Base-by-base conservation (phyloP, 2,329 filamentous ascomycete species). In the Teratosphaeria gauchensis region DNA sequence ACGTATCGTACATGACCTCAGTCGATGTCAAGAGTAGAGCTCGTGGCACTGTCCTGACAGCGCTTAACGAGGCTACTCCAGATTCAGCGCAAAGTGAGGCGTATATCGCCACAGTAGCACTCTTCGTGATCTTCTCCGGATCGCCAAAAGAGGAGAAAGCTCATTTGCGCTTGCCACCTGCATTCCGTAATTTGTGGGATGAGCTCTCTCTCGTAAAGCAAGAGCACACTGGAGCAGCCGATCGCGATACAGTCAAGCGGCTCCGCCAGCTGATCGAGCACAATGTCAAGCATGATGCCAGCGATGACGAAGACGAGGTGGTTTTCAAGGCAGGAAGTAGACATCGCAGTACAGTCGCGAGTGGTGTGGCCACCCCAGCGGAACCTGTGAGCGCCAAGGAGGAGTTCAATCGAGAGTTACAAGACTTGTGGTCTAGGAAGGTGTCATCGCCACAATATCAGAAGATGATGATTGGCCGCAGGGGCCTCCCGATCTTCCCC, bases 401-500 rank as follows among this genome's bases (percentile, higher is more conserved):
- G 42, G 12, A 24, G 3, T 51, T 21, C 11, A 70, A 74, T 9
- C 75, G 77, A n/a, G 73, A 75, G 9, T 66, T 84, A 19, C 73
- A 71, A 63, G 75, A 77, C 3, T 63, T 82, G 28, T 85, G 83
- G 83, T 63, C 66, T 16, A 73, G 76, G 8, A 84, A 83, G 63
- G 68, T 73, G 1, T 77, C 77, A 7, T 76, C 77, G 0, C 63
- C 75, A 11, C 70, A 82, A 55, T 97, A 89, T 68, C 86, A 90
- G 65, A 78, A 78, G 7, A 97, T 99, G 94, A 80, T 92, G 56
- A 75, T 82, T 71, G 84, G 81, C 33, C 85, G 94, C 58, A 86
- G 84, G 78, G 88, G 88, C 66, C 81, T 99, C 19, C 94, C 94
- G 0, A 96, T 99, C 78, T 96, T 89, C 83, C 80, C 83, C 12